phyloP scores from a whole-genome alignment of 208 protist species.

The Trypanosoma mega region DNA sequence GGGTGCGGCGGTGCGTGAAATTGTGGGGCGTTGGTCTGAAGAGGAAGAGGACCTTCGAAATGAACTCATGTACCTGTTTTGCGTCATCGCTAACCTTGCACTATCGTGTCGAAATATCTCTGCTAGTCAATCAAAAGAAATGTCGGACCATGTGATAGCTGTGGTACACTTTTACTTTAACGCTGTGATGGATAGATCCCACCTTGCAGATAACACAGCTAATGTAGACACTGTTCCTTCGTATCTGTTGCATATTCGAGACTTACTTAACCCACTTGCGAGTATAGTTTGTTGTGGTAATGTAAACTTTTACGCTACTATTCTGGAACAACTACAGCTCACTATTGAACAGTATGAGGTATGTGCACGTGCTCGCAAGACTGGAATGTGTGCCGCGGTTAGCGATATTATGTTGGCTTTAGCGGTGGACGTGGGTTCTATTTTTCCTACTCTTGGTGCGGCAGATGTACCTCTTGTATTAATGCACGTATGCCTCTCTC shows the following conservation, averaged over 20 bases:
- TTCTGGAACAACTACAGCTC: conserved; percentile 43
- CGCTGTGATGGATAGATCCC: conserved; percentile 65
- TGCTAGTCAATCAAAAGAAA: neutral
- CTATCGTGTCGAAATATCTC: too few relatives aligned
- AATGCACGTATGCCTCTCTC: conserved; percentile 75
- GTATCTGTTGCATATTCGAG: conserved; percentile 77
- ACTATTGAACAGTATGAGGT: conserved; percentile 64
- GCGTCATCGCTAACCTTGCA: conserved; percentile 59
- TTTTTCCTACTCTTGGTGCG: conserved; percentile 18
- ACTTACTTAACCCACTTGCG: conserved; percentile 70
- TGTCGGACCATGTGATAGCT: conserved; percentile 1
- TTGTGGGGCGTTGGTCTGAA: conserved; percentile 42
- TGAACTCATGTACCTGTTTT: conserved; percentile 77
- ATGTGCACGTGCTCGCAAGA: conserved; percentile 52
- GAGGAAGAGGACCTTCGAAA: conserved; percentile 76
- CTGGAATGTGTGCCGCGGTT: conserved; percentile 3
- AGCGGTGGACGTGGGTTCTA: conserved; percentile 28
- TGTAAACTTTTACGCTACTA: conserved; percentile 46
- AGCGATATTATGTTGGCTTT: conserved; percentile 40
- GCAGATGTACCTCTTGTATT: conserved; percentile 49
- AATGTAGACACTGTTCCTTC: conserved; percentile 64
- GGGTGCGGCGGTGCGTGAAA: conserved; percentile 41
- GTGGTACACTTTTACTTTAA: conserved; percentile 62
- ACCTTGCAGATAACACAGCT: conserved; percentile 62
- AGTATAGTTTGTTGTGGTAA: conserved; percentile 79